Evolutionary conservation across 768 basidiomycete species (phyloP), one percentile per base, ranked within the genome.

Genomic region (Naganishia vishniacii): DNA sequence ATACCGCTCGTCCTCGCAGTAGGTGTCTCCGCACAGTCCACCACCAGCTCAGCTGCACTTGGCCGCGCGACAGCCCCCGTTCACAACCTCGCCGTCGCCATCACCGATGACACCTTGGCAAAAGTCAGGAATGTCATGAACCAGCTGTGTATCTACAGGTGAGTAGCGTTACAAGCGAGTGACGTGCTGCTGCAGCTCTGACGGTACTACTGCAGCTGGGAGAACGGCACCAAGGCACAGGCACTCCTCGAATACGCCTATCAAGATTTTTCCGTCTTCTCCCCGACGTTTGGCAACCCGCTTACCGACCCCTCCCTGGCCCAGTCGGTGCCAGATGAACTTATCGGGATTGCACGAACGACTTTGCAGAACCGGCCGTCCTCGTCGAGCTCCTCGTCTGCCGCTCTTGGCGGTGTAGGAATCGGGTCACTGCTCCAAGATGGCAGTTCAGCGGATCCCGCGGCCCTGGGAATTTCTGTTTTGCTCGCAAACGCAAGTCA

Each of bases 371-470:
- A 77, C 59, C 71, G 76, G 18, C 71, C 72, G 15, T 34, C 40
- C 49, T 44, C 46, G 12, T 60, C 58, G 8, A 29, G 40, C 9
- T 34, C 49, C 25, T 26, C 65, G 60, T 37, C 53, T 47, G 16
- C 66, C 13, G 34, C 64, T 2, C 29, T 62, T 4, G 25, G 48
- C 12, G 45, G 41, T 6, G 58, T 44, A 1, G 64, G 62, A 6
- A 69, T 67, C 3, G 61, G 59, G 13, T 59, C 59, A 5, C 53
- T 77, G 42, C 51, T 77, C 13, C 20, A 67, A 34, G 76, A 77
- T 67, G 73, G 72, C 11, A 68, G 72, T 4, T 71, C 76, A 11
- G 74, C 65, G 5, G 76, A 77, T 71, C 76, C 76, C 15, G 73
- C 74, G n/a, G 72, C 73, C 68, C 59, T 77, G 48, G 74, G 74